Evolutionary conservation across 2,329 filamentous ascomycete genomes (phyloP), one percentile per base, ranked within the genome.

Genomic region (Colletotrichum spinosum): DNA sequence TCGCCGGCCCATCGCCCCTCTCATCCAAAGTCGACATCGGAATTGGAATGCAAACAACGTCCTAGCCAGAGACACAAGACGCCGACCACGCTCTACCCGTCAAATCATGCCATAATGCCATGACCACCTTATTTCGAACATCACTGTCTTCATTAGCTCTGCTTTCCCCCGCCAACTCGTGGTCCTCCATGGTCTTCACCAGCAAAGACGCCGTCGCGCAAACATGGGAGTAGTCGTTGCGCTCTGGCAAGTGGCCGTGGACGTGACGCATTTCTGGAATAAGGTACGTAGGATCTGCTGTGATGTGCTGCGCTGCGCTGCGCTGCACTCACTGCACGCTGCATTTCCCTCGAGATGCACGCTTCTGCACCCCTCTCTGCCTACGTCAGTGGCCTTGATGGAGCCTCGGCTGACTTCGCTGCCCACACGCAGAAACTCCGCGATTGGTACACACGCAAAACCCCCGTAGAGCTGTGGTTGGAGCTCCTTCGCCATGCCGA

Each of bases 401-500:
- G 48, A 52, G 15, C 48, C 53, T 52, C 48, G 25, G 63, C 58
- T 66, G 37, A 66, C 58, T 46, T 50, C 12, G 44, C 44, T 44
- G 48, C 44, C 10, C 51, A 52, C 44, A 35, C 17, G 35, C 76
- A 95, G 92, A 90, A 88, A 81, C 79, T 93, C 55, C 80, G 86
- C 67, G 81, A 81, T 59, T 93, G 91, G 88, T 90, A 89, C 81
- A 86, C 79, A 60, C 84, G 85, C 68, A 90, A 87, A 75, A 90
- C 86, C 54, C 85, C 86, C 2, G 83, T 86, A 53, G 87, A 91
- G 69, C 80, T 88, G 59, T 90, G 92, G 80, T 83, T 91, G 48
- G 84, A 91, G 67, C 81, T 84, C 33, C 81, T 97, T 52, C 84
- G 83, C 57, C 85, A 88, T 64, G 91, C 93, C 15, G 83, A 88